These are phyloP conservation scores for Trametes maxima DNA, from an alignment of 768 basidiomycete species.

Conservation along the genomic window DNA sequence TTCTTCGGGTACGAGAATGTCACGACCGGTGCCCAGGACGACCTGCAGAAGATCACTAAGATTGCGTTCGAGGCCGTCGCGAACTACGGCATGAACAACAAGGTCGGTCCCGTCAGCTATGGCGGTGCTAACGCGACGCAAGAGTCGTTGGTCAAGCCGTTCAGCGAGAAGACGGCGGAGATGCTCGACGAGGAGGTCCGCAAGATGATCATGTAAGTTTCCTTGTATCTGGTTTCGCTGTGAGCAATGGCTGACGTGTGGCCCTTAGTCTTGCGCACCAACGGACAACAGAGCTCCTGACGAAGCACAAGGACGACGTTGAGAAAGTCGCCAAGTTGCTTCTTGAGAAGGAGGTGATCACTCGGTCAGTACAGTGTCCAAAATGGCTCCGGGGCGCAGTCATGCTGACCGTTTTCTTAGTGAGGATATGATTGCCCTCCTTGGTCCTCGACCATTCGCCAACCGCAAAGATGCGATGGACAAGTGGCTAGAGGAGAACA, in stretches of 20 bases:
- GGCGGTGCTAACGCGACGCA: slow-evolving; percentile 83
- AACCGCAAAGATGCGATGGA: slow-evolving; percentile 91
- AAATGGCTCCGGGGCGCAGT: background rate
- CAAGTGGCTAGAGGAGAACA: slow-evolving; percentile 90
- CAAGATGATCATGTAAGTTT: slow-evolving; percentile 85
- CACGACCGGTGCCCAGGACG: slow-evolving; percentile 98
- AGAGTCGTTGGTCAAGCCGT: slow-evolving; percentile 94
- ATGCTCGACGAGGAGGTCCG: slow-evolving; percentile 90
- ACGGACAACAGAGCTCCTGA: slow-evolving; percentile 81
- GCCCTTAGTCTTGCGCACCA: slow-evolving; percentile 67
- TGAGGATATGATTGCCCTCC: slow-evolving; percentile 83
- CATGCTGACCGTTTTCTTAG: slow-evolving; percentile 40
- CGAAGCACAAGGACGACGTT: slow-evolving; percentile 80
- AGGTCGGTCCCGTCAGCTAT: slow-evolving; percentile 95
- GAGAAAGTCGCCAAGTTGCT: slow-evolving; percentile 91
- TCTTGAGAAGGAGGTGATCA: slow-evolving; percentile 95
- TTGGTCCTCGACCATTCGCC: slow-evolving; percentile 83
- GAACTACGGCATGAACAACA: slow-evolving; percentile 95
- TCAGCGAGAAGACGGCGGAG: slow-evolving; percentile 96
- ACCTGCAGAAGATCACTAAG: slow-evolving; percentile 95
- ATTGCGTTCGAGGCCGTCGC: slow-evolving; percentile 97
- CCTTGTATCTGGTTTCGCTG: background rate
- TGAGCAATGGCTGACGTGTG: slow-evolving; percentile 12
- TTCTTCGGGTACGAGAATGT: slow-evolving; percentile 92
- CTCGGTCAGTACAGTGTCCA: slow-evolving; percentile 56